Evolutionary conservation across 2,329 filamentous ascomycete species (phyloP), one percentile per base, ranked within the genome.

Genomic region (Dothistroma pini): DNA sequence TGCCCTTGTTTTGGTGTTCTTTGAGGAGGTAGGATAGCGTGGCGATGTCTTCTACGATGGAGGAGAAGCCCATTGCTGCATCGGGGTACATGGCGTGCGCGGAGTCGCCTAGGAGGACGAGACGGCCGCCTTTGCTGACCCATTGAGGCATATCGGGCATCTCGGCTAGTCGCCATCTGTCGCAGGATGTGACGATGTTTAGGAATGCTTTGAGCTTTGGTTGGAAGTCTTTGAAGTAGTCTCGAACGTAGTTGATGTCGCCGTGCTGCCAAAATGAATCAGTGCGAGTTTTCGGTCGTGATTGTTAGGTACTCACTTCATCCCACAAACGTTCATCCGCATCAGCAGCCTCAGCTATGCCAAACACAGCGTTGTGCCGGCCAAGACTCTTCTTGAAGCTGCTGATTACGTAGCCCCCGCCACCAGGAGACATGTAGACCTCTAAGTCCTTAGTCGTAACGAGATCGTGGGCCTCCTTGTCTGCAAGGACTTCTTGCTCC

Each of bases 61-160:
- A 41, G 14, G 55, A 55, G 51, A 58, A 61, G 19, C 59, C 59
- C 38, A 58, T 56, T 16, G 55, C 56, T 38, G 59, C 59, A n/a
- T 57, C 50, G 12, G 56, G 59, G 31, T 55, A 57, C 56, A 58
- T 61, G 38, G 55, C 59, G 21, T 61, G 59, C 6, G 59, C 59
- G 16, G 59, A 61, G 54, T 61, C 56, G 8, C 59, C 59, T 2
- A 61, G 44, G 9, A 61, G 29, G 12, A 57, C 38, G 14, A 61
- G 49, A 5, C 59, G 54, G 8, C 59, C 54, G 10, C 21, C 12
- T 9, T 52, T 31, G 19, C 54, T 57, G 16, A n/a, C 48, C 59
- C 59, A 61, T 51, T 31, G 11, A 4, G 58, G 34, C 6, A 60
- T 34, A 22, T 60, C 47, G 4, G 58, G 58, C 47, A 60, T 57